Evolutionary conservation across 805 yeast genomes (phyloP), one percentile per base, ranked within the genome.

Genomic region (Candida nitratophila): DNA sequence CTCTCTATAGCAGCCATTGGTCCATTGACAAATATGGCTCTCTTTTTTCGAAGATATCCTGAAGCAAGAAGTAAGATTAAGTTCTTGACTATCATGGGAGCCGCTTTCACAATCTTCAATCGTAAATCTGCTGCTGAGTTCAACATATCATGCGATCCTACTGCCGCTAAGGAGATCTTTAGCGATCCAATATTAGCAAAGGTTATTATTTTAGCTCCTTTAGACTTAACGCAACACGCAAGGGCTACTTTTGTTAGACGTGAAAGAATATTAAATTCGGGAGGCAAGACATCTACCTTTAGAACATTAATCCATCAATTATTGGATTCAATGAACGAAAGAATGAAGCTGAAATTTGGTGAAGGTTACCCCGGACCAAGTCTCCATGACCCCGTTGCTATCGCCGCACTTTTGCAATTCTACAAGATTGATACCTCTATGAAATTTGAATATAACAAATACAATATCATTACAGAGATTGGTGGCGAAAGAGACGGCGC

Each of bases 331-430:
- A 79, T 78, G 55, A 70, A 74, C 12, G 63, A 65, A 21, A 51
- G 76, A 10, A 72, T 74, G 55, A 64, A 65, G 34, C 63, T 65
- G 22, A 54, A 60, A 35, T 71, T 69, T 48, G 71, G 72, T 67
- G 76, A 58, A 47, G 49, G 22, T 26, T 59, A 52, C 39, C 47
- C 57, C 5, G 91, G 93, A 0, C 89, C 93, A 4, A 87, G 89
- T 1, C 70, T 86, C 1, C 95, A 87, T 61, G 96, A 86, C 59
- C 91, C 93, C 1, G 65, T 85, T 42, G 85, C 95, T 1, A 66
- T 84, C 11, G 76, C 74, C 42, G 79, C 78, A 0, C 54, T 86
- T 32, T 59, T 86, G 42, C 75, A 77, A 19, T 58, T 77, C 41
- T 59, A 67, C 41, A 56, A 56, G 12, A 45, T 46, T 4, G 44